Evolutionary conservation across 1,139 yeast species (phyloP), one percentile per base, ranked within the genome.

Genomic region (Blastobotrys aristatus): DNA sequence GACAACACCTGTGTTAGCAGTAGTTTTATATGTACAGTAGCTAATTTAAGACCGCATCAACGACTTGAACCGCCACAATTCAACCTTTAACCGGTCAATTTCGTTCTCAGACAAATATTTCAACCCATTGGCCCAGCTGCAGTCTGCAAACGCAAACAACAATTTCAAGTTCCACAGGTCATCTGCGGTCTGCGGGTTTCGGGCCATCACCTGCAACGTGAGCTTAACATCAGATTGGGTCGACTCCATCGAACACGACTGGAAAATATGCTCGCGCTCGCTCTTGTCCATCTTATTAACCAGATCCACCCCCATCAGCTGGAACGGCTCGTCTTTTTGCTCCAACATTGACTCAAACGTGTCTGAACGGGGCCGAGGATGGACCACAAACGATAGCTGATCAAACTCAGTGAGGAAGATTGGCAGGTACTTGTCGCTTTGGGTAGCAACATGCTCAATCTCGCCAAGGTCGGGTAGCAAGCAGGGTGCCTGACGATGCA

Each of bases 91-190:
- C 36, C 48, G 44, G n/a, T 55, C 59, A 18, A 55, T 47, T 7
- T 40, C 44, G 22, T 17, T 21, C 22, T 41, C 38, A 18, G 32
- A 16, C 39, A 41, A 13, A 18, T 41, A 41, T 17, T 27, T 41
- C 33, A 38, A 18, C 6, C 20, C 32, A n/a, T 18, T 6, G 2
- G 32, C 4, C 22, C 39, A 2, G 47, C 50, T n/a, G 52, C 49
- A 21, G 79, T 81, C 87, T 22, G 79, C 74, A 63, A 75, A 83
- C 10, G 82, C 78, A 62, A 85, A 82, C 16, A 86, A 65, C 36
- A 86, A 63, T 51, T 76, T 74, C 51, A 85, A 65, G 55, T 82
- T 83, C 84, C 88, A 80, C 44, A 84, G 62, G 49, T 82, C 85
- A 48, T 82, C 84, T 2, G 72, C 60, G 0, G 64, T 61, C 18